Percentiles rank a stretch among this genome's conserved stretches.
phyloP scores from a whole-genome alignment of 371 early-diverging fungal species.

The Mortierella sp. region DNA sequence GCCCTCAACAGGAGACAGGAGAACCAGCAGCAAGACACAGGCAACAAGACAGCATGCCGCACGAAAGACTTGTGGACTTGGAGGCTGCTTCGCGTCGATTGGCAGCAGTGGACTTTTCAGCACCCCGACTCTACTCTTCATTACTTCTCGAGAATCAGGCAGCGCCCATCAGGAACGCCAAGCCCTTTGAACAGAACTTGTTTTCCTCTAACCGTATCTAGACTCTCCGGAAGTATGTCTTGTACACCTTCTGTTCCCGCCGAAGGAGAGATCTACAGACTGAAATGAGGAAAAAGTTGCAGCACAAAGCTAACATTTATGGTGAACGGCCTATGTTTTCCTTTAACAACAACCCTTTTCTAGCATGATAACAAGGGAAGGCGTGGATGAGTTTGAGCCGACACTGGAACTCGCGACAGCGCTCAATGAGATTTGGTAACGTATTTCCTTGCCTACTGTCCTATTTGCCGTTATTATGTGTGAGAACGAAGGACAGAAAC shows the following conservation, averaged over 20 bases:
- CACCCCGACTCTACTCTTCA: conserved; percentile 51
- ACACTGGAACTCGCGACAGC: conserved; percentile 31
- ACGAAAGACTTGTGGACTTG: conserved; percentile 22
- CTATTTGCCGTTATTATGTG: neutral
- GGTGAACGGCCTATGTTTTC: too few species aligned
- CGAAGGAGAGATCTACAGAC: neutral
- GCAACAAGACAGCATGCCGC: neutral
- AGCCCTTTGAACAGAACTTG: conserved; percentile 39
- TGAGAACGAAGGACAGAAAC: neutral
- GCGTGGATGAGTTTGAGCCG: conserved; percentile 41
- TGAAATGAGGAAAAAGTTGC: neutral
- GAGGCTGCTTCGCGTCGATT: conserved; percentile 40
- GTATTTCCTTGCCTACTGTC: neutral
- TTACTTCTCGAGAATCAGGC: conserved; percentile 45
- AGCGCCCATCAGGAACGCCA: conserved; percentile 44
- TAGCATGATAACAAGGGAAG: conserved; percentile 44
- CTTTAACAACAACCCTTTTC: too few species aligned
- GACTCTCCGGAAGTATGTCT: conserved; percentile 33
- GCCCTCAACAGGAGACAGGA: neutral
- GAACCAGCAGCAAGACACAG: neutral
- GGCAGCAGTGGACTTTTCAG: conserved; percentile 29
- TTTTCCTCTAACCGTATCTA: conserved; percentile 29
- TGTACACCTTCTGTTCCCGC: neutral
- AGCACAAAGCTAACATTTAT: neutral
- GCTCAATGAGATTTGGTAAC: conserved; percentile 53